Evolutionary conservation across 2,329 filamentous ascomycete species (phyloP), one percentile per base, ranked within the genome.

Genomic region (Coniochaeta sp.): DNA sequence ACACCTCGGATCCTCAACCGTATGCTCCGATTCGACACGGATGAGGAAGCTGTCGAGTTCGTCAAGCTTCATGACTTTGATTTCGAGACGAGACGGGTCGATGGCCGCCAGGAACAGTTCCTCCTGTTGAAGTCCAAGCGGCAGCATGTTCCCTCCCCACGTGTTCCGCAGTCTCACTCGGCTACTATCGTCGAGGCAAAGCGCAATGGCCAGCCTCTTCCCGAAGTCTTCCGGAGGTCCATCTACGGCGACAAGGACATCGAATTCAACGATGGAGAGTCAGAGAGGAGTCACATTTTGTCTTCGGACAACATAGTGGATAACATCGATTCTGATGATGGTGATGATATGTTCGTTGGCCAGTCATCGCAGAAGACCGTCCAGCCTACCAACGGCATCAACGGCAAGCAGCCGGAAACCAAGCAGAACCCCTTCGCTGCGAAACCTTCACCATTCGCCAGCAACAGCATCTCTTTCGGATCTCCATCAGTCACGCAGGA

Each of bases 1-100:
- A 84, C 81, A 1, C 73, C 81, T 0, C 64, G 70, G 0, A 74
- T 73, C 5, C 65, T 86, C 24, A 83, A 83, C 60, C 67, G 66
- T 7, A 77, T 79, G 55, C 69, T 86, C n/a, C 72, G 75, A n/a
- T 91, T 89, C 56, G 87, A 89, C 55, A 81, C 78, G 0, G 76
- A 85, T 52, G 67, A 78, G 28, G 82, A 90, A 53, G 85, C 87
- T 8, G 73, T 86, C 14, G 72, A 77, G 1, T 85, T 89, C 64
- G 82, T 81, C 0, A 75, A 80, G 57, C 66, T 75, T n/a, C 79
- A 83, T 52, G 73, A 73, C 8, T 68, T 85, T 27, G 67, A 72
- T 20, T 83, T 85, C 50, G 73, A 40, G 55, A 67, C 58, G 57
- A 75, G 57, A 52, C 65, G 55, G 58, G 65, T 55, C 51, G 66